These are phyloP conservation scores for Hyphodiscus sp. DNA, from an alignment of 2,329 filamentous ascomycete genomes.

Conservation along the genomic window DNA sequence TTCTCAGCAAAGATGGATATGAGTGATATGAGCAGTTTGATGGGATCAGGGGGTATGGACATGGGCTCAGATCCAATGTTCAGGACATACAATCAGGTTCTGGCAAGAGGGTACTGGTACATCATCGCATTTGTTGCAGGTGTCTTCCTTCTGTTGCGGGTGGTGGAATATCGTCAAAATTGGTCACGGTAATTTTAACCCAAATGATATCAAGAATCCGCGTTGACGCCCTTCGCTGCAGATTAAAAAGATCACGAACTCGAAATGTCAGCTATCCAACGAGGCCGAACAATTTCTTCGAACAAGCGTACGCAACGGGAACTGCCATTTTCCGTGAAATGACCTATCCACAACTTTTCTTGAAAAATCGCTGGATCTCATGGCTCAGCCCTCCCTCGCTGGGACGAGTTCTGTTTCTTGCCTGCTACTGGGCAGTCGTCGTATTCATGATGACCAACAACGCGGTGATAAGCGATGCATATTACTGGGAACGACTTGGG, in stretches of 20 bases:
- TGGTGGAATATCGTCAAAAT: slow-evolving; percentile 18
- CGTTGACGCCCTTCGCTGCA: slow-evolving; percentile 23
- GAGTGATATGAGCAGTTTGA: slow-evolving; percentile 13
- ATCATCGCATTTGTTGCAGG: slow-evolving; percentile 41
- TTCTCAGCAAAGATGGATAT: slow-evolving; percentile 11
- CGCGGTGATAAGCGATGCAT: slow-evolving; percentile 44
- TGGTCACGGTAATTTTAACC: slow-evolving; percentile 13
- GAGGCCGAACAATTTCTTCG: slow-evolving; percentile 39
- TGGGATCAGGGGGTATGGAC: slow-evolving; percentile 18
- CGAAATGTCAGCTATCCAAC: slow-evolving; percentile 41
- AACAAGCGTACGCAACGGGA: slow-evolving; percentile 50
- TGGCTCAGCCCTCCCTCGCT: slow-evolving; percentile 54
- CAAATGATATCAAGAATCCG: no score
- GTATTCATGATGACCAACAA: slow-evolving; percentile 49
- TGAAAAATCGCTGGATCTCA: slow-evolving; percentile 39
- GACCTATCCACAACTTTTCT: slow-evolving; percentile 48
- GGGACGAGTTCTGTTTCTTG: slow-evolving; percentile 47
- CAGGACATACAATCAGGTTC: slow-evolving; percentile 40
- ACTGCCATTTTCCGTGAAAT: slow-evolving; percentile 52
- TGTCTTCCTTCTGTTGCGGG: slow-evolving; percentile 14
- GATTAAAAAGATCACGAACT: slow-evolving; percentile 38
- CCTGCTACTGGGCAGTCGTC: slow-evolving; percentile 53
- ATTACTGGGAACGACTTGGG: slow-evolving; percentile 58
- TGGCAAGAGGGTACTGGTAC: slow-evolving; percentile 55
- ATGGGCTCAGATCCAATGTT: slow-evolving; percentile 33